Conservation (phyloP, 1,139 yeast genomes). For the Yamadazyma aaseri region DNA sequence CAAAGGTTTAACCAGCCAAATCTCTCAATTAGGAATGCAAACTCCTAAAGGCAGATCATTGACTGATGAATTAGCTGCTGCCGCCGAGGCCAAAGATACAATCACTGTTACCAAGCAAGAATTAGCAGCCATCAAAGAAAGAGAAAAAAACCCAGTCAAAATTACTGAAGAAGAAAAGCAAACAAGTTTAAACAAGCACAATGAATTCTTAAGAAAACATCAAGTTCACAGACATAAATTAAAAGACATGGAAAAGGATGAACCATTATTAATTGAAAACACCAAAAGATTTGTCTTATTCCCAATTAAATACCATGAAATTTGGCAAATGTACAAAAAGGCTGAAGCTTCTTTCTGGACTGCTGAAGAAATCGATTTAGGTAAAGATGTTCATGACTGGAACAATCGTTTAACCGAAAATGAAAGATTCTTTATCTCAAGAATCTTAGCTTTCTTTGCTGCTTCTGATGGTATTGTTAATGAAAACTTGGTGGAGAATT, state of each 20-base stretch:
- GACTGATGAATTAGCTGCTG: conserved; percentile 48
- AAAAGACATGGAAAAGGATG: conserved; percentile 78
- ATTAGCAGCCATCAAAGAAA: conserved; percentile 13
- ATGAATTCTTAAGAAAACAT: conserved; percentile 56
- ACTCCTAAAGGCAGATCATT: conserved; percentile 34
- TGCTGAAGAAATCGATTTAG: conserved; percentile 96
- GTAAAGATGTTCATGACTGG: conserved; percentile 92
- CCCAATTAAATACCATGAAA: conserved; percentile 96
- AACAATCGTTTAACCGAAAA: conserved; percentile 78
- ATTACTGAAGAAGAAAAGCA: conserved; percentile 21
- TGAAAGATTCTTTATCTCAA: conserved; percentile 85
- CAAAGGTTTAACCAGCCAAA: conserved; percentile 49
- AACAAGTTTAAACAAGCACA: conserved; percentile 30
- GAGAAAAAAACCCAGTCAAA: conserved; percentile 13
- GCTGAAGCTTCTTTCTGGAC: conserved; percentile 99
- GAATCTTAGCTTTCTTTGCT: conserved; percentile 96
- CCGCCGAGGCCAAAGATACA: conserved; percentile 42
- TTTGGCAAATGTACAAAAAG: conserved; percentile 98
- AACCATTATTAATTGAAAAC: conserved; percentile 86
- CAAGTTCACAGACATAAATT: conserved; percentile 68
- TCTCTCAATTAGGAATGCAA: conserved; percentile 41
- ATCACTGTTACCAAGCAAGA: conserved; percentile 30
- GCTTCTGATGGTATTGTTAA: conserved; percentile 98
- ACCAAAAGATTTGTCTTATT: conserved; percentile 87
- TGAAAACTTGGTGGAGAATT: conserved; percentile 94